Evolutionary conservation across 768 basidiomycete genomes (phyloP), one percentile per base, ranked within the genome.

Genomic region (Pisolithus tinctorius): DNA sequence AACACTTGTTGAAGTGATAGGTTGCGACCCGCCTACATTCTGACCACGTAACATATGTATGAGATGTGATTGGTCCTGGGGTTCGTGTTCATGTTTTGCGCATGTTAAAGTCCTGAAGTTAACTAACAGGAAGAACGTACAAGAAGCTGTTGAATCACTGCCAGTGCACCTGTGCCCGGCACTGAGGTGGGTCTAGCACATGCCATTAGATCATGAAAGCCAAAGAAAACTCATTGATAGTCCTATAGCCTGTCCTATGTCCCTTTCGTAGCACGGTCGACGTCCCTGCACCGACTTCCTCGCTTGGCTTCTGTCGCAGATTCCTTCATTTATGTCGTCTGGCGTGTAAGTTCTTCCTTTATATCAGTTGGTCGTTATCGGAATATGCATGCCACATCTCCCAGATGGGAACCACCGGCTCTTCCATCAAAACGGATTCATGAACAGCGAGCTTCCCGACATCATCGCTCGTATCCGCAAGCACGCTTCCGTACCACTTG

Each of bases 361-460:
- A 34, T 23, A 4, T 36, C 7, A 16, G n/a, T 4, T 20, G 25
- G 1, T 4, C 13, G 20, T 34, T 11, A 1, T 25, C 43, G 20
- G 25, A 14, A 27, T 2, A 9, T 26, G 13, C 39, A 16, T 26
- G 7, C 11, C 27, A 11, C 42, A 47, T 43, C 37, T 39, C 51
- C 70, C 51, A 87, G 91, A 99, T 99, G 96, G 96, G 96, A 11
- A 95, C 92, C 1, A 99, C 96, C 1, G 96, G 96, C 29, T 96
- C 95, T 7, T 88, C 90, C 2, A 83, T 80, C 20, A 41, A 71
- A n/a, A n/a, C 38, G 80, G 81, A 10, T 74, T 70, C 0, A 80
- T 96, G 62, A 93, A 93, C 58, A 72, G 66, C 36, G 80, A 78
- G 23, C 83, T 98, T 2, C 90, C 93, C 2, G 81, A 86, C 54